Evolutionary conservation across 306 rosid species (phyloP).

Genomic region (Astragalus glycyphyllos): DNA sequence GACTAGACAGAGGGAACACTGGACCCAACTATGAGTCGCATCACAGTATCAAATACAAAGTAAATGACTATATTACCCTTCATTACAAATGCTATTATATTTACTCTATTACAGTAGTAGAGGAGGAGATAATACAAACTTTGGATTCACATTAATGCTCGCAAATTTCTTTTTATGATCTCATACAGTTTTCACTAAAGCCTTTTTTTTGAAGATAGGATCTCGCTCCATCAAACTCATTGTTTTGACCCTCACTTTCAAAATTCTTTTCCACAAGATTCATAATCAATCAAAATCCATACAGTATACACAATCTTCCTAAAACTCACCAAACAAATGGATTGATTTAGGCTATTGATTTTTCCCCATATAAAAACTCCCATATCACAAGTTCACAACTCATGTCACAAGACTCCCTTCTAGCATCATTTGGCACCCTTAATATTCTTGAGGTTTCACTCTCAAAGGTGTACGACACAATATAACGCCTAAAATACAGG

Average conservation of each 20-base stretch:
- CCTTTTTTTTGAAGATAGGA: no score
- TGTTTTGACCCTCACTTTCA: conserved; percentile 24
- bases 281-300: conserved; percentile 10
- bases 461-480: conserved; percentile 3
- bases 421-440: conserved; percentile 13
- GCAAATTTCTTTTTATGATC: no score
- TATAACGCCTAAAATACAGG: conserved; percentile 13
- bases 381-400: conserved; percentile 31
- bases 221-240: conserved; percentile 26
- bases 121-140: no score
- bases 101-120: no score
- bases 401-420: background rate
- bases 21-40: no score
- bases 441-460: conserved; percentile 5
- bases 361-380: conserved; percentile 25
- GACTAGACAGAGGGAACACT: no score
- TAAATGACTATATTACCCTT: no score
- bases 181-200: no score
- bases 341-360: background rate
- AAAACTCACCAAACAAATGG: conserved; percentile 38
- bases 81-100: no score
- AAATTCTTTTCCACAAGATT: background rate
- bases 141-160: no score
- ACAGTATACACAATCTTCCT: background rate
- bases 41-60: no score